These are phyloP conservation scores for Rugosomyces carneus DNA, from an alignment of 1,284 basidiomycete genomes.

Conservation along the genomic window DNA sequence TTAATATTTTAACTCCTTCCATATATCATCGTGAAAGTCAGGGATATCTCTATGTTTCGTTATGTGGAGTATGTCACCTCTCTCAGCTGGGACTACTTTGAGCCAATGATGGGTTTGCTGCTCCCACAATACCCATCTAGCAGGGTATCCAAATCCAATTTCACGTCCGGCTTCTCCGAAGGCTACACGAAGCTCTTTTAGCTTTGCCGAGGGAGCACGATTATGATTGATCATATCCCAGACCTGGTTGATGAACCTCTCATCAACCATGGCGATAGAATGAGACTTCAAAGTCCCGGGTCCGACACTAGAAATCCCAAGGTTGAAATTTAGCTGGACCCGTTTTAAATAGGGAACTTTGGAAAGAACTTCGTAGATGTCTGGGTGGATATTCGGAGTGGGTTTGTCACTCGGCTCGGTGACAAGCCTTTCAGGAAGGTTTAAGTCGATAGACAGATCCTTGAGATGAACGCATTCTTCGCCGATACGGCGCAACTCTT, in stretches of 20 bases:
- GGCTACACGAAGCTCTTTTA: background rate
- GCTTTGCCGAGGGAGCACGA: background rate
- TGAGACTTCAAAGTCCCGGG: background rate
- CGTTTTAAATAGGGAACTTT: background rate
- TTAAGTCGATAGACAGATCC: background rate
- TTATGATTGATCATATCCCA: background rate
- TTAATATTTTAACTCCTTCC: background rate
- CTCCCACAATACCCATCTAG: background rate
- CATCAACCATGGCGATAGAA: background rate
- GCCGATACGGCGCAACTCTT: background rate
- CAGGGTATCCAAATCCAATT: background rate
- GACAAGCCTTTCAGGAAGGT: background rate
- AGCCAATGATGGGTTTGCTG: background rate
- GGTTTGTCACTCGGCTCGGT: background rate
- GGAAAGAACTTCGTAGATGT: background rate
- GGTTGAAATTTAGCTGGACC: background rate
- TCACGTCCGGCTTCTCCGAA: background rate
- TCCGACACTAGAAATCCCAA: background rate
- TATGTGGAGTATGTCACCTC: background rate
- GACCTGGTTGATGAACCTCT: background rate
- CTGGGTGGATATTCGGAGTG: background rate
- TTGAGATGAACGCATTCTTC: background rate
- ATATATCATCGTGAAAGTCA: background rate
- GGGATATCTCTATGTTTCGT: background rate
- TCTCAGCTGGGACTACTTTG: background rate